Conservation (phyloP, 2,329 filamentous ascomycete genomes). For the Ophiostoma perfectum region DNA sequence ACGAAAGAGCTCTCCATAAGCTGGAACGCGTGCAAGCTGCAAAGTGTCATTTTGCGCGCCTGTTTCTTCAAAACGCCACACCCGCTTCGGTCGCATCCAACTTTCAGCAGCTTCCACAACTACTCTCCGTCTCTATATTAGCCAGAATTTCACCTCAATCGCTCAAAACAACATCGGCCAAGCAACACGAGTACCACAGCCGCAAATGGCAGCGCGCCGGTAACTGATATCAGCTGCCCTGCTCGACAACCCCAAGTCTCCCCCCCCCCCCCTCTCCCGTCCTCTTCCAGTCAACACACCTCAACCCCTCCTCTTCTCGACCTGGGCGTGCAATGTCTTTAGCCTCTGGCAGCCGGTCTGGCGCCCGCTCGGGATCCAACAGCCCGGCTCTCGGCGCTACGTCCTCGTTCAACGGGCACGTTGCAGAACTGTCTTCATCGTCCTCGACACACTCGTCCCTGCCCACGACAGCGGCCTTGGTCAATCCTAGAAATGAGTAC, state of each 20-base stretch:
- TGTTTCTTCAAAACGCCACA: background rate
- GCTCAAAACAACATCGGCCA: background rate
- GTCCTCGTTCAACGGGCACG: conserved; percentile 17
- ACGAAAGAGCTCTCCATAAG: background rate
- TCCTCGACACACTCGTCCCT: background rate
- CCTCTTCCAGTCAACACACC: background rate
- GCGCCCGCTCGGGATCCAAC: background rate
- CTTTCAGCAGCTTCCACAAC: background rate
- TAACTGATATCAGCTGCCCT: no score
- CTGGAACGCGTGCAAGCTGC: conserved; percentile 6
- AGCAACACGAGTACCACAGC: no score
- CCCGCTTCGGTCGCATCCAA: background rate
- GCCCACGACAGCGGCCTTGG: background rate
- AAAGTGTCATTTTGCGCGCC: conserved; percentile 8
- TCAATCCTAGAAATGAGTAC: conserved; percentile 17
- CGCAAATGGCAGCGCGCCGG: no score
- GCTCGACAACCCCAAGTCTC: background rate
- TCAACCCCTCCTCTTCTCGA: background rate
- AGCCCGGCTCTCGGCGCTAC: conserved; percentile 11
- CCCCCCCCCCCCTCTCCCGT: background rate
- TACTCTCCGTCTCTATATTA: background rate
- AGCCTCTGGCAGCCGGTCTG: background rate
- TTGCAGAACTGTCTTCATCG: background rate
- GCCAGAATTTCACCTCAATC: background rate
- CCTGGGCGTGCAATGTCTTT: background rate